phyloP scores from a whole-genome alignment of 2,329 filamentous ascomycete genomes.

The Westerdykella ornata region DNA sequence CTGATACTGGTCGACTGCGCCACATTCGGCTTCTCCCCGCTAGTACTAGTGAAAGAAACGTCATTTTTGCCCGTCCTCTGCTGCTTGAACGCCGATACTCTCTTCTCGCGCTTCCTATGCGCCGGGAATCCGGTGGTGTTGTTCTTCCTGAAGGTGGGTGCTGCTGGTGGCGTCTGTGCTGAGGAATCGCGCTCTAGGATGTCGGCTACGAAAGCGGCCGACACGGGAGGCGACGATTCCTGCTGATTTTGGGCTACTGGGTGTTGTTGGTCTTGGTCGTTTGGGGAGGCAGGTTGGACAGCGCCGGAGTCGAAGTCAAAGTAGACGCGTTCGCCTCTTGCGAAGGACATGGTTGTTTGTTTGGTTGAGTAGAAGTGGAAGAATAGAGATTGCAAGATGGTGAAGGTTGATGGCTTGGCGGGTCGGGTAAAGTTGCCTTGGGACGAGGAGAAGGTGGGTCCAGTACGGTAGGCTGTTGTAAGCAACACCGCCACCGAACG shows the following conservation, averaged over 20 bases:
- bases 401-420: no score
- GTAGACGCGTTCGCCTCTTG: conserved; percentile 55
- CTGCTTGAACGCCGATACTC: conserved; percentile 73
- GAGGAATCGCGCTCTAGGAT: conserved; percentile 67
- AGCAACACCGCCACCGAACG: no score
- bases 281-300: conserved; percentile 35
- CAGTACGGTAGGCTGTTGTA: no score
- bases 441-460: no score
- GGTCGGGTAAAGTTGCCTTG: no score
- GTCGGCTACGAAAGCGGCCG: conserved; percentile 58
- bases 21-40: conserved; percentile 7
- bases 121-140: conserved; percentile 71
- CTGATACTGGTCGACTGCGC: background rate
- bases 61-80: conserved; percentile 43
- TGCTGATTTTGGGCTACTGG: conserved; percentile 12
- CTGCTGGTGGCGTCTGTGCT: conserved; percentile 55
- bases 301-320: conserved; percentile 54
- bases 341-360: conserved; percentile 37
- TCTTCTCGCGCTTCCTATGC: conserved; percentile 65
- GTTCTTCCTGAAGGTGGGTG: conserved; percentile 53
- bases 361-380: no score
- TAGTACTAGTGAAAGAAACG: conserved; percentile 1
- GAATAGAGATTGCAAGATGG: no score
- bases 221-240: conserved; percentile 13
- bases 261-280: background rate